Conservation (phyloP, 805 yeast species). For the Yarrowia sp. region DNA sequence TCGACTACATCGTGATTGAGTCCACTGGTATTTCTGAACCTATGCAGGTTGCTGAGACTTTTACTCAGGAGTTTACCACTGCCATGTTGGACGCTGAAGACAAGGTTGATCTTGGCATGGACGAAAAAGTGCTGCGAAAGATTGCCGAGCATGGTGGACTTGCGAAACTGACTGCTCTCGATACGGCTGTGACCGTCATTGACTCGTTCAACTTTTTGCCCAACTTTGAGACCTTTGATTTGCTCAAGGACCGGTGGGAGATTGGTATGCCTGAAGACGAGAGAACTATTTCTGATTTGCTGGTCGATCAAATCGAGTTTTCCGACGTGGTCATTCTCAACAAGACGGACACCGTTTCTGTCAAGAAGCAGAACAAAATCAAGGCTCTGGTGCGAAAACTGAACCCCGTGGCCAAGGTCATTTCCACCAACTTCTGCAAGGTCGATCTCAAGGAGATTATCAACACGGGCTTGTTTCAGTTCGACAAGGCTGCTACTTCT, state of each 20-base stretch:
- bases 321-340: conserved; percentile 46
- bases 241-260: conserved; percentile 42
- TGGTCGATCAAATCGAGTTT: conserved; percentile 49
- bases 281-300: conserved; percentile 45
- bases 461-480: conserved; percentile 42
- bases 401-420: conserved; percentile 45
- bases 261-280: conserved; percentile 41
- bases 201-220: conserved; percentile 44
- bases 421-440: conserved; percentile 41
- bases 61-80: conserved; percentile 44
- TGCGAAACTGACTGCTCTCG: conserved; percentile 41
- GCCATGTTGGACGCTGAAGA: conserved; percentile 35
- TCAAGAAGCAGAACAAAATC: conserved; percentile 36
- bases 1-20: conserved; percentile 46
- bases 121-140: conserved; percentile 32
- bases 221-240: conserved; percentile 46
- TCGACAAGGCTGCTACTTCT: conserved; percentile 44
- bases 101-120: conserved; percentile 19
- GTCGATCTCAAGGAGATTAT: conserved; percentile 41
- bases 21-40: conserved; percentile 50
- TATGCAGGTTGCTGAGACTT: conserved; percentile 51
- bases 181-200: conserved; percentile 48
- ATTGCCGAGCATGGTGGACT: conserved; percentile 44
- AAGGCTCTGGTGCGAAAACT: conserved; percentile 39
- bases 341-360: conserved; percentile 39